Conservation (phyloP, 2,329 filamentous ascomycete species). For the Curvularia verruculosa region DNA sequence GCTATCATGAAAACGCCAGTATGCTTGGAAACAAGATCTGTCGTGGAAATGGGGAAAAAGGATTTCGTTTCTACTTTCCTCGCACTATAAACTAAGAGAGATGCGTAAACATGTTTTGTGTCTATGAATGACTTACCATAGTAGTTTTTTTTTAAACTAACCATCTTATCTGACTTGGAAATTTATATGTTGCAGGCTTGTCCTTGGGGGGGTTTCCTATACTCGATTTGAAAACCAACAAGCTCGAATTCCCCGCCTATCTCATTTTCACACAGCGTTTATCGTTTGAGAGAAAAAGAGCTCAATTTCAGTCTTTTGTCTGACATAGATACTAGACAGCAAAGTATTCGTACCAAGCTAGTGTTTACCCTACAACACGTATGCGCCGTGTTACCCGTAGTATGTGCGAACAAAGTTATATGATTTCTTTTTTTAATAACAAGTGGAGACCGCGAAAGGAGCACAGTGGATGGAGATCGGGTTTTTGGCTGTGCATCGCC, state of each 20-base stretch:
- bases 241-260: too few relatives aligned
- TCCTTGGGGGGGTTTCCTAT: too few relatives aligned
- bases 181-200: background rate
- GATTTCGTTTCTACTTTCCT: too few relatives aligned
- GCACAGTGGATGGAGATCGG: conserved; percentile 3
- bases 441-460: background rate
- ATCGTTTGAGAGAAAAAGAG: too few relatives aligned
- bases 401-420: too few relatives aligned
- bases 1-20: background rate
- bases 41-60: too few relatives aligned
- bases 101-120: too few relatives aligned
- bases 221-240: too few relatives aligned
- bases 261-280: too few relatives aligned
- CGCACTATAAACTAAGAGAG: too few relatives aligned
- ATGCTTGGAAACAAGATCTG: background rate
- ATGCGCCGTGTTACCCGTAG: background rate
- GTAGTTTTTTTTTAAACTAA: too few relatives aligned
- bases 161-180: background rate
- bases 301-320: background rate
- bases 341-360: background rate
- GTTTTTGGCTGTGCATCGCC: conserved; percentile 5
- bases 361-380: background rate
- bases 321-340: background rate
- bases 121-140: too few relatives aligned
- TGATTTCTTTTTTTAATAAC: background rate